Evolutionary conservation across 495 filamentous ascomycete species (phyloP).

Genomic region (Xylaria sp.): DNA sequence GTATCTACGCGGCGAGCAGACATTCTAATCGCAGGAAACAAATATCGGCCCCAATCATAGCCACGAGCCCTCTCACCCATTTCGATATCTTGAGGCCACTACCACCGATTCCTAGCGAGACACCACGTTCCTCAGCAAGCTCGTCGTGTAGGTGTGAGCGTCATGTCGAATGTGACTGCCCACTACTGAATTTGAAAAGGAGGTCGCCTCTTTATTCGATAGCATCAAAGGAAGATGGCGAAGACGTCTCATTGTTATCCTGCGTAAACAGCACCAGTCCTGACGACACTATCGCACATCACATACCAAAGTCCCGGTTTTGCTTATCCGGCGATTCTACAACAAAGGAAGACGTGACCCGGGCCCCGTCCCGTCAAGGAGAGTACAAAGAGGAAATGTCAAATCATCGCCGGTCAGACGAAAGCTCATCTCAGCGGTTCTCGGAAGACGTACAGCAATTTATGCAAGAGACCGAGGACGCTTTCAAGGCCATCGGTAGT

Average conservation of each 20-base stretch:
- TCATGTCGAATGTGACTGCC: constrained; percentile 33
- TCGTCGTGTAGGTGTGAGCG: constrained; percentile 57
- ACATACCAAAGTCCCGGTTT: constrained; percentile 27
- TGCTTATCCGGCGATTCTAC: not conserved
- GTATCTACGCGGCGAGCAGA: constrained; percentile 34
- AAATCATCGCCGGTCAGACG: constrained; percentile 30
- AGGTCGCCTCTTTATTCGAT: constrained; percentile 40
- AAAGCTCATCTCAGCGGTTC: constrained; percentile 29
- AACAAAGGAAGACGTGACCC: constrained; percentile 3
- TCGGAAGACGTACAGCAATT: constrained; percentile 50
- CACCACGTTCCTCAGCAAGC: constrained; percentile 53
- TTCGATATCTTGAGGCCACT: constrained; percentile 46
- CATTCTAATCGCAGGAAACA: constrained; percentile 38
- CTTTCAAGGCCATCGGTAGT: constrained; percentile 46
- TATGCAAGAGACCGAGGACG: constrained; percentile 54
- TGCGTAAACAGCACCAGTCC: constrained; percentile 31
- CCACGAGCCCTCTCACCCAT: constrained; percentile 49
- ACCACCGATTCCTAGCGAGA: constrained; percentile 51
- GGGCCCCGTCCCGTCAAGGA: constrained; percentile 16
- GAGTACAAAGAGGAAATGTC: constrained; percentile 35
- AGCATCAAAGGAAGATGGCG: constrained; percentile 37
- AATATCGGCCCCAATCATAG: constrained; percentile 43
- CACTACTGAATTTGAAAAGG: constrained; percentile 32
- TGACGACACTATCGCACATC: constrained; percentile 29
- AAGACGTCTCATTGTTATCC: constrained; percentile 37